Percentiles rank a stretch among this genome's conserved stretches.
phyloP scores from a whole-genome alignment of 192 early-diverging fungal species.

The Rhizoclosmatium sp. region DNA sequence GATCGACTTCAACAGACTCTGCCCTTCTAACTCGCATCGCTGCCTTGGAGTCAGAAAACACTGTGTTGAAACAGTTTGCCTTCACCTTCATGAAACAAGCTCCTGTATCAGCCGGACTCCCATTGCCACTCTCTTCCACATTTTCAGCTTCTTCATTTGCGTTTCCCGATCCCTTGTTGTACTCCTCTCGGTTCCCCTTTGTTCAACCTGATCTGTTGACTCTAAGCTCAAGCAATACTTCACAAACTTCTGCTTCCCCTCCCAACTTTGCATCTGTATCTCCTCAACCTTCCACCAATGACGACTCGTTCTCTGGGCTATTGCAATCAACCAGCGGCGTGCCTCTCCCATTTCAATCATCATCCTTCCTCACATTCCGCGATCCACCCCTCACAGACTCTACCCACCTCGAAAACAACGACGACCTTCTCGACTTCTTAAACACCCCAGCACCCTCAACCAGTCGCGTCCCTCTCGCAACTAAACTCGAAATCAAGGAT shows the following conservation, averaged over 20 bases:
- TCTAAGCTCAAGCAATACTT: too few species aligned
- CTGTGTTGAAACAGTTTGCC: background rate
- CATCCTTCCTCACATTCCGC: too few species aligned
- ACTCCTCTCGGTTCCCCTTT: too few species aligned
- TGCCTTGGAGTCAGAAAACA: background rate
- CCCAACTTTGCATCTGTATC: too few species aligned
- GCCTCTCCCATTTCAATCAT: too few species aligned
- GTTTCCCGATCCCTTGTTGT: background rate
- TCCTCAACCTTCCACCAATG: too few species aligned
- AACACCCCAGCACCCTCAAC: background rate
- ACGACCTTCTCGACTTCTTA: background rate
- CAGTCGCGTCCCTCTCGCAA: background rate
- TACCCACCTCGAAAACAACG: background rate
- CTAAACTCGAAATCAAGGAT: background rate
- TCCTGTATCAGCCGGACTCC: background rate
- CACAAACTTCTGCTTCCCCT: too few species aligned
- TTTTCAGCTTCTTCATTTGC: background rate
- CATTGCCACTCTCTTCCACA: background rate
- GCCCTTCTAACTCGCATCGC: background rate
- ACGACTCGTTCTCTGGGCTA: too few species aligned
- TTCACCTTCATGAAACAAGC: conserved; percentile 15
- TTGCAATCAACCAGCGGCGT: too few species aligned
- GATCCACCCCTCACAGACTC: too few species aligned
- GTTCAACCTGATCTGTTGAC: too few species aligned
- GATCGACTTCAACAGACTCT: background rate